Evolutionary conservation across 148 eudicot species (phyloP), one percentile per base, ranked within the genome.

Genomic region (Rhododendron kiyosumense): DNA sequence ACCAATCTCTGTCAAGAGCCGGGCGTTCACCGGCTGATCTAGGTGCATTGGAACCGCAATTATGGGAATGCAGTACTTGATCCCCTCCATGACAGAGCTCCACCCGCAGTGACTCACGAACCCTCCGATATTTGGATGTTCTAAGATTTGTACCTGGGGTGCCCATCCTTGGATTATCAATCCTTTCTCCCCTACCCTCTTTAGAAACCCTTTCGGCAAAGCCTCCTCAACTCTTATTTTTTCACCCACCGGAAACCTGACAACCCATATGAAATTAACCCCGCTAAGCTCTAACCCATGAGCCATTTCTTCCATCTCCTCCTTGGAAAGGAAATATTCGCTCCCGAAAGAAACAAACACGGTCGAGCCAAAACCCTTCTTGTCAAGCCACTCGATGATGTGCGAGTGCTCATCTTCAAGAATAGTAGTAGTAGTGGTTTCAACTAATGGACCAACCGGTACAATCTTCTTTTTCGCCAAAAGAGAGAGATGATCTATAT

Each of bases 61-160:
- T 38, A 77, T 77, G 1, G 80, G 80, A 2, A 77, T 49, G 9
- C 49, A 20, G 8, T 41, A 38, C 5, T 77, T 77, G 49, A 77
- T 77, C 5, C 80, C 80, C 28, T 77, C 80, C 80, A 77, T 41
- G 14, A 77, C 5, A 38, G 80, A 77, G 49, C 80, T 77, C 80
- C 80, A 77, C 30, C 80, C 80, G 8, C 80, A 77, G 3, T 77
- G 80, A 77, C 80, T 41, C 80, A 77, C 80, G 24, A 41, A 77
- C 15, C 28, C 80, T 20, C 80, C 49, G 8, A 22, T 20, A 41
- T 9, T 76, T 0, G 26, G 28, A 41, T 77, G 80, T 41, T 77
- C 80, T 20, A 77, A 8, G 0, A 77, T 41, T 8, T 77, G 43
- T 3, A 77, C 49, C 49, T 77, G 80, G 24, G 80, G 80, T 41